Conservation (phyloP, 352 stramenopile species). For the Phytophthora multivora region DNA sequence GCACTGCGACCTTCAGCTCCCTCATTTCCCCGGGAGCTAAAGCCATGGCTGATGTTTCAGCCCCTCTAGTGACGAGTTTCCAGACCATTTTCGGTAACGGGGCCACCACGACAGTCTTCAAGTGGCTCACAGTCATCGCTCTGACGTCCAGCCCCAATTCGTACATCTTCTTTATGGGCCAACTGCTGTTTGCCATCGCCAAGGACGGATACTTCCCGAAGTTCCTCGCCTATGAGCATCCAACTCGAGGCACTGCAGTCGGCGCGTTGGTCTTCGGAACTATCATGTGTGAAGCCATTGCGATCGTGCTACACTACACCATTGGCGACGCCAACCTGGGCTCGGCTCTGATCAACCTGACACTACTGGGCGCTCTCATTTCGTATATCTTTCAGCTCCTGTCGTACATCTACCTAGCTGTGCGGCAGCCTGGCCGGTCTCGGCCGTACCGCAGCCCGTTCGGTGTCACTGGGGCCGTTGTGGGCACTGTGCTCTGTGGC, state of each 20-base stretch:
- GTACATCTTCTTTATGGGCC: slow-evolving; percentile 79
- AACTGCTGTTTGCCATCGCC: slow-evolving; percentile 66
- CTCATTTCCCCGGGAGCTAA: slow-evolving; percentile 56
- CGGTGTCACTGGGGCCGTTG: slow-evolving; percentile 45
- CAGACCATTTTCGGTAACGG: slow-evolving; percentile 73
- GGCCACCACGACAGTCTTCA: slow-evolving; percentile 52
- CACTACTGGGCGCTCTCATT: slow-evolving; percentile 52
- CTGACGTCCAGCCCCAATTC: slow-evolving; percentile 72
- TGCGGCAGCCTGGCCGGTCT: slow-evolving; percentile 43
- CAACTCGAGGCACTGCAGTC: slow-evolving; percentile 36
- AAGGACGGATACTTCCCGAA: slow-evolving; percentile 66
- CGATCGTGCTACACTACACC: slow-evolving; percentile 59
- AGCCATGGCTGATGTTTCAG: slow-evolving; percentile 39
- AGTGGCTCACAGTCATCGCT: slow-evolving; percentile 66
- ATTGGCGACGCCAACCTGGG: slow-evolving; percentile 64
- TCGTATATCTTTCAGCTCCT: slow-evolving; percentile 74
- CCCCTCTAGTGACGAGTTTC: slow-evolving; percentile 36
- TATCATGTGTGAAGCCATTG: slow-evolving; percentile 42
- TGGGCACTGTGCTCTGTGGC: slow-evolving; percentile 54
- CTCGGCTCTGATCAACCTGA: slow-evolving; percentile 47
- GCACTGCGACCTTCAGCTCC: slow-evolving; percentile 70
- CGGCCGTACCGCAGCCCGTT: slow-evolving; percentile 72
- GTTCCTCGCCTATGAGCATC: slow-evolving; percentile 54
- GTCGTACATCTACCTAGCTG: slow-evolving; percentile 58
- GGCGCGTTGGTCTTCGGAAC: slow-evolving; percentile 51